These are phyloP conservation scores for Dryas drummondii DNA, from an alignment of 306 rosid genomes.

Conservation along the genomic window DNA sequence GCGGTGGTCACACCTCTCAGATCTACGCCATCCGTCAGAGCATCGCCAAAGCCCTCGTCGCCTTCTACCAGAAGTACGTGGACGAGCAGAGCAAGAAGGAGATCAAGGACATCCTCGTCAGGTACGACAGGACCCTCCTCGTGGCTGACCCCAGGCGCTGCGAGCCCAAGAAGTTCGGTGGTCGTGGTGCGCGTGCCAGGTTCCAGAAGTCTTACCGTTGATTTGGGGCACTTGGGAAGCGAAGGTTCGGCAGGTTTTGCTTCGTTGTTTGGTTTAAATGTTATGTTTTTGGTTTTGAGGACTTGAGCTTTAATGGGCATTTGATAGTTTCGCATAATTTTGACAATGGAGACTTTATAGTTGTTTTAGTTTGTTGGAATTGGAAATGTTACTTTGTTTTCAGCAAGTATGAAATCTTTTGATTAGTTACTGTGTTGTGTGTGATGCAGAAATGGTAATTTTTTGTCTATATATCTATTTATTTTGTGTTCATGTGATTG, in stretches of 20 bases:
- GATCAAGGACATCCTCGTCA: conserved; percentile 71
- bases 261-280: conserved; percentile 20
- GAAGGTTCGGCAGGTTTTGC: conserved; percentile 14
- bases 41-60: conserved; percentile 75
- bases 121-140: conserved; percentile 71
- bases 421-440: background rate
- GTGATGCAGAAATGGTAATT: background rate
- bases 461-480: no score
- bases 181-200: conserved; percentile 87
- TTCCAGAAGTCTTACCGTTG: conserved; percentile 95
- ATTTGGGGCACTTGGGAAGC: background rate
- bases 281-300: conserved; percentile 24
- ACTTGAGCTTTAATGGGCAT: background rate
- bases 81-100: conserved; percentile 95
- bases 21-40: conserved; percentile 86
- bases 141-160: conserved; percentile 87
- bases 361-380: background rate
- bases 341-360: background rate
- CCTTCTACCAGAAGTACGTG: conserved; percentile 80
- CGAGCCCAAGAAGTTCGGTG: conserved; percentile 94
- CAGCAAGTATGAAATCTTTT: background rate
- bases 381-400: background rate
- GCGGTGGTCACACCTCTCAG: conserved; percentile 86
- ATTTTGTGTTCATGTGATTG: background rate
- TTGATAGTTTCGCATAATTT: background rate